Evolutionary conservation across 2,329 filamentous ascomycete genomes (phyloP), one percentile per base, ranked within the genome.

Genomic region (Myriosclerotinia scirpicola): DNA sequence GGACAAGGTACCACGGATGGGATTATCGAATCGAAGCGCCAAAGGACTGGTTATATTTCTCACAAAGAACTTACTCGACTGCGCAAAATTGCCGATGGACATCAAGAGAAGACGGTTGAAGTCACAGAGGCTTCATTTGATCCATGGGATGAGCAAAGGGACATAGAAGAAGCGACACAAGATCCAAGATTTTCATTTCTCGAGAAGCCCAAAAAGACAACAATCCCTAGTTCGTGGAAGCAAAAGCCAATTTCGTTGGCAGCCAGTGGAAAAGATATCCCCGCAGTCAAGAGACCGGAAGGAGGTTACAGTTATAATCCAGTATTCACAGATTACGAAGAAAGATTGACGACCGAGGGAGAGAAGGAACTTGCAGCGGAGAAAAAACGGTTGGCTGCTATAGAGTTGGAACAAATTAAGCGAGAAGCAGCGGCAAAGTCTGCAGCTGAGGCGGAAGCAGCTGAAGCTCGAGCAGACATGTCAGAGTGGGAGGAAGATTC

Each of bases 291-390:
- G 69, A 90, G 88, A 74, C 95, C 95, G 1, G 84, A 87, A 8
- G 92, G 89, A 20, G 93, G 92, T 67, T 92, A 89, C 78, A 96
- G 92, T 73, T 99, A 99, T 81, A 99, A 99, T 77, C 95, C 95
- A 0, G 81, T 86, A 7, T 96, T 96, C 73, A 85, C 87, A 70
- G 93, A 97, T 70, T 99, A 96, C 84, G 89, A 93, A 73, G 83
- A 86, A 11, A 85, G 94, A 20, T 81, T 97, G 54, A 83, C 85
- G 26, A 82, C 86, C 53, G 92, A 96, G 78, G 90, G 92, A 55
- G 84, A 88, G 66, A 92, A 91, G 78, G 93, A 90, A 17, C 82
- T 97, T 2, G 90, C 89, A 70, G 86, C 88, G 0, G 94, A 98
- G 79, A 85, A 87, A 76, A 87, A 90, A 77, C 88, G 93, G 7